Evolutionary conservation across 352 stramenopile genomes (phyloP).

Genomic region (Phytophthora fragariae): DNA sequence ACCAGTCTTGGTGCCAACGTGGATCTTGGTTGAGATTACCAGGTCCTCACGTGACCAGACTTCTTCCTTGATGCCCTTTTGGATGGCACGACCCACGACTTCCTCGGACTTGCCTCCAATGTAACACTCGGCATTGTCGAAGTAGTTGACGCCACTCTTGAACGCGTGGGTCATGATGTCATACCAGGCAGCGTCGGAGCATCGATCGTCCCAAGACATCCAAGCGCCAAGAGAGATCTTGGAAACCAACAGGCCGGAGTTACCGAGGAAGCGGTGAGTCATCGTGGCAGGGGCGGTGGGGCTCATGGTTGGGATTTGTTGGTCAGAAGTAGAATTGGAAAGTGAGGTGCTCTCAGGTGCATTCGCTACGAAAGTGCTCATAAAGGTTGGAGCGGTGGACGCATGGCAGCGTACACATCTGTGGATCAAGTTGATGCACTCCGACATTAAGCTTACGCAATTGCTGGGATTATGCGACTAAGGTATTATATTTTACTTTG

Average conservation of each 20-base stretch:
- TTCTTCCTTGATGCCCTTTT: slow-evolving; percentile 39
- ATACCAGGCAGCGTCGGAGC: slow-evolving; percentile 31
- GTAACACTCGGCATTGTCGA: slow-evolving; percentile 58
- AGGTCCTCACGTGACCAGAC: slow-evolving; percentile 52
- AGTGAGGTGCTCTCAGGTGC: slow-evolving; percentile 1
- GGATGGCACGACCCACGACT: slow-evolving; percentile 46
- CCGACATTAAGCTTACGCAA: not conserved
- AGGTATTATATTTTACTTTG: no score
- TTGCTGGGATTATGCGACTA: no score
- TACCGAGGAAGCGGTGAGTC: slow-evolving; percentile 45
- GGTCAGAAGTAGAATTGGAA: not conserved
- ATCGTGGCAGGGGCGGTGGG: slow-evolving; percentile 24
- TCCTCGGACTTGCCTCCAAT: slow-evolving; percentile 39
- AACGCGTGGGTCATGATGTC: slow-evolving; percentile 44
- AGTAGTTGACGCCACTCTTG: slow-evolving; percentile 56
- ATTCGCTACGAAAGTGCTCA: no score
- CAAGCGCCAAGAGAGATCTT: slow-evolving; percentile 45
- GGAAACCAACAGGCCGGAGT: slow-evolving; percentile 47
- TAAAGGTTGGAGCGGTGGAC: no score
- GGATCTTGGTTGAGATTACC: slow-evolving; percentile 61
- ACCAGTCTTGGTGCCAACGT: slow-evolving; percentile 30
- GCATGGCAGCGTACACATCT: no score
- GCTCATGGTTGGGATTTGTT: slow-evolving; percentile 11
- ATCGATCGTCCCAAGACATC: slow-evolving; percentile 33
- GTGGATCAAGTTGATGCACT: not conserved